phyloP scores from a whole-genome alignment of 768 basidiomycete species.

The Termitomyces sp. region DNA sequence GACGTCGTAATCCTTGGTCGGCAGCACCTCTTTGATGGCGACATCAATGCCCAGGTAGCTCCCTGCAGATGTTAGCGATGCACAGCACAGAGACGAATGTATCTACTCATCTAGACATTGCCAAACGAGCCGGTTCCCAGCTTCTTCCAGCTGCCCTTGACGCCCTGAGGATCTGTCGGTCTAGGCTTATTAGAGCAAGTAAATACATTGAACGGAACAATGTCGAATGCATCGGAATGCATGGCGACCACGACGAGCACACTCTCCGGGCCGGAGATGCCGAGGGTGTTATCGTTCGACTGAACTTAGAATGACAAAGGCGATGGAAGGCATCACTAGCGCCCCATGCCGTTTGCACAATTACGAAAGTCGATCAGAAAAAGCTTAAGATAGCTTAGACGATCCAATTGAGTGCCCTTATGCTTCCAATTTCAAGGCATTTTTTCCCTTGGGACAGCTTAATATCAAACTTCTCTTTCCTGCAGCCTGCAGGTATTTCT shows the following conservation, averaged over 20 bases:
- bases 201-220: slow-evolving; percentile 76
- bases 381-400: too few relatives aligned
- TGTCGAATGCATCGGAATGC: slow-evolving; percentile 66
- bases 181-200: background rate
- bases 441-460: background rate
- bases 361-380: too few relatives aligned
- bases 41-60: slow-evolving; percentile 93
- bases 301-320: too few relatives aligned
- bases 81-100: slow-evolving; percentile 4
- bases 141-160: slow-evolving; percentile 85
- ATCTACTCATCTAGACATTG: slow-evolving; percentile 79
- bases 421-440: too few relatives aligned
- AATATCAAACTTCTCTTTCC: background rate
- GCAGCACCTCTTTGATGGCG: slow-evolving; percentile 94
- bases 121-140: slow-evolving; percentile 92
- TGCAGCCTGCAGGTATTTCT: background rate
- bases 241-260: background rate
- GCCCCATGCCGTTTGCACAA: too few relatives aligned
- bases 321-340: too few relatives aligned
- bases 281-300: too few relatives aligned
- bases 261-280: background rate
- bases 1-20: slow-evolving; percentile 88
- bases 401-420: too few relatives aligned
- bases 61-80: slow-evolving; percentile 35
- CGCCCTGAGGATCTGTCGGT: slow-evolving; percentile 47